Percentiles rank a stretch among this genome's conserved stretches.
These are phyloP conservation scores for Vachellia pachyceras DNA, from an alignment of 306 rosid species.

Conservation along the genomic window DNA sequence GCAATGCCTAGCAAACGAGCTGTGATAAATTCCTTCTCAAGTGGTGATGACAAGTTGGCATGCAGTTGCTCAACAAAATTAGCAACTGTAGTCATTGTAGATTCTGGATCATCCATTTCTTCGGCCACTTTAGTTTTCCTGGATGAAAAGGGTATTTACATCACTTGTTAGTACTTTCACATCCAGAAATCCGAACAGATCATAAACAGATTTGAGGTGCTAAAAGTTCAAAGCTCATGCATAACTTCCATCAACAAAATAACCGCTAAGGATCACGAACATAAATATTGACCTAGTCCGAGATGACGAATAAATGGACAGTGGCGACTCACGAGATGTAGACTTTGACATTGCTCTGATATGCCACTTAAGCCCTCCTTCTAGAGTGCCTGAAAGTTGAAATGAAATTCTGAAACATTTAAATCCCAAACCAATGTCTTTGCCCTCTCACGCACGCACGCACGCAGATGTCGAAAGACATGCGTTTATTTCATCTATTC, in stretches of 20 bases:
- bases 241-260: background rate
- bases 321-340: conserved; percentile 46
- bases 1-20: conserved; percentile 72
- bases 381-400: conserved; percentile 48
- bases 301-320: conserved; percentile 45
- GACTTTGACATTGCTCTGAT: conserved; percentile 61
- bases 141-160: conserved; percentile 38
- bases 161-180: conserved; percentile 33
- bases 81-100: conserved; percentile 83
- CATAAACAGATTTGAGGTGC: conserved; percentile 17
- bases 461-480: background rate
- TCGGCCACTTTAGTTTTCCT: conserved; percentile 62
- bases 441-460: too few relatives aligned
- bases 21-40: conserved; percentile 82
- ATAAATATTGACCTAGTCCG: conserved; percentile 44
- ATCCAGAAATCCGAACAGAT: conserved; percentile 23
- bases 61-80: conserved; percentile 88
- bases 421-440: background rate
- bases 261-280: background rate
- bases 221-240: background rate
- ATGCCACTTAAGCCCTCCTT: conserved; percentile 39
- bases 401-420: conserved; percentile 2
- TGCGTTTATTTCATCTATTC: background rate
- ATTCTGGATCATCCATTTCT: conserved; percentile 76
- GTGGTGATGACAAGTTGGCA: conserved; percentile 75